Percentiles rank a stretch among this genome's conserved stretches.
Evolutionary conservation across 2,329 filamentous ascomycete species (phyloP).

Genomic region (Fulvia fulva): DNA sequence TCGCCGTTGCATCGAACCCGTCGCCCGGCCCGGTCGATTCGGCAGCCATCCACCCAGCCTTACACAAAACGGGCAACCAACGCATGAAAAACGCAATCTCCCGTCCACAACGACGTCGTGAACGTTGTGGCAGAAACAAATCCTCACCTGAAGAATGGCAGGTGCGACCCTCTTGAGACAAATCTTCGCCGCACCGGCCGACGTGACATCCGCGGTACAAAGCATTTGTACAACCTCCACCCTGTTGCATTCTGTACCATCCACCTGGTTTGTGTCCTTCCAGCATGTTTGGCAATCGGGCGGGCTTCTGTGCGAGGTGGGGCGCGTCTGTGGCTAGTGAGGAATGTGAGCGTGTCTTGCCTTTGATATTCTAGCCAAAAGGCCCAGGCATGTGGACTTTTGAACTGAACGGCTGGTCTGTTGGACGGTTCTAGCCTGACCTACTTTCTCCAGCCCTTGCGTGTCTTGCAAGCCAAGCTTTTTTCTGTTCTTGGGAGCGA

Average conservation of each 20-base stretch:
- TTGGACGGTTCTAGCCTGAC: not conserved
- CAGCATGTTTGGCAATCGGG: not conserved
- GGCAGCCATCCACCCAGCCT: not conserved
- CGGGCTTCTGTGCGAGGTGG: not conserved
- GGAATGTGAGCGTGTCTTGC: constrained; percentile 2
- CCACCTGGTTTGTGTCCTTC: not conserved
- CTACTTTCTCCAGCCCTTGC: not conserved
- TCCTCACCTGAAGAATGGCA: not conserved
- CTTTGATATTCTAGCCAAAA: not conserved
- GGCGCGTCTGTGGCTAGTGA: not conserved
- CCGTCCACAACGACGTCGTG: not conserved
- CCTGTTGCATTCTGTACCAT: too few relatives aligned
- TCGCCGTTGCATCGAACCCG: not conserved
- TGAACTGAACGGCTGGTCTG: not conserved
- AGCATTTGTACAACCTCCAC: not conserved
- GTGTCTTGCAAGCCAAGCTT: not conserved
- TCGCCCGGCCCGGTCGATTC: not conserved
- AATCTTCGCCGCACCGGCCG: not conserved
- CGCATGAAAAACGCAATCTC: not conserved
- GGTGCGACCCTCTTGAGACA: not conserved
- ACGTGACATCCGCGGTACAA: not conserved
- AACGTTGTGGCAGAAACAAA: not conserved
- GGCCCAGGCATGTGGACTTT: not conserved
- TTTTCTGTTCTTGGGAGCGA: not conserved
- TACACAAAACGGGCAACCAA: not conserved